Percentiles rank a stretch among this genome's conserved stretches.
phyloP scores from a whole-genome alignment of 2,329 filamentous ascomycete genomes.

The Claviceps citrina region DNA sequence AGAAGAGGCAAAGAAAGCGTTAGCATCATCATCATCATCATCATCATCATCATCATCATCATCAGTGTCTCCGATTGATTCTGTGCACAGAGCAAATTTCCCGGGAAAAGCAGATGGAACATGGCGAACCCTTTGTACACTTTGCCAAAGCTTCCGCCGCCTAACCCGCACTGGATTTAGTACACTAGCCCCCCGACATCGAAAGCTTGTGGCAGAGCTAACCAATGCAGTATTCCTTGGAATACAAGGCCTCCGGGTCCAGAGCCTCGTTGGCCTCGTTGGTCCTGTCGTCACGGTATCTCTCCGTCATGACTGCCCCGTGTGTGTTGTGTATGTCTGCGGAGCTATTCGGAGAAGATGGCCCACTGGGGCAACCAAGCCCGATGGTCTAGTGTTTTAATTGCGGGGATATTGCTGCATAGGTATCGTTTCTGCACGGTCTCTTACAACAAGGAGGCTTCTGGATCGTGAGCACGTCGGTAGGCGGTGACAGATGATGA shows the following conservation, averaged over 20 bases:
- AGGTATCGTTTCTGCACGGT: neutral
- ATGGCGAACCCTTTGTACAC: constrained; percentile 78
- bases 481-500: neutral
- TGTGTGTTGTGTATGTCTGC: neutral
- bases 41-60: neutral
- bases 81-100: neutral
- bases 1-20: neutral
- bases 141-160: constrained; percentile 94
- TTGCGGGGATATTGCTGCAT: neutral
- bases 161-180: constrained; percentile 28
- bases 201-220: constrained; percentile 16
- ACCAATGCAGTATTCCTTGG: constrained; percentile 84
- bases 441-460: neutral
- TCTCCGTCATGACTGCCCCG: constrained; percentile 28
- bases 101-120: neutral
- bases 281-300: constrained; percentile 29
- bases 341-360: neutral
- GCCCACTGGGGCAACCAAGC: neutral
- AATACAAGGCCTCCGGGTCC: constrained; percentile 84
- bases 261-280: constrained; percentile 37
- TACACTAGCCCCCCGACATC: constrained; percentile 8
- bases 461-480: neutral
- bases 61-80: neutral
- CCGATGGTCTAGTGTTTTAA: neutral
- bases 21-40: neutral